Conservation (phyloP, 352 stramenopile genomes). For the Globisporangium iwayamae region DNA sequence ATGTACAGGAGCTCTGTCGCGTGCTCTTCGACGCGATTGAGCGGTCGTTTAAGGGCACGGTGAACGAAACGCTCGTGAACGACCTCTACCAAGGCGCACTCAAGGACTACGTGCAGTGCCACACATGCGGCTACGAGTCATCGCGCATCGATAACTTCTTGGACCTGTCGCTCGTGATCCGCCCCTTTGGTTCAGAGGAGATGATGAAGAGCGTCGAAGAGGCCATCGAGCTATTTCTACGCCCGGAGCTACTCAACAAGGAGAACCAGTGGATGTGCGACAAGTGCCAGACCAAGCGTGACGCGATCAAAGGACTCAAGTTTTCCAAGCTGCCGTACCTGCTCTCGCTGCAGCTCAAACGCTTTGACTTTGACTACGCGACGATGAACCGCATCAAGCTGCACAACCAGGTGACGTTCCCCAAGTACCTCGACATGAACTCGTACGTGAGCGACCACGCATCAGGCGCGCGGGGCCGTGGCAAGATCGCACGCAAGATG, state of each 20-base stretch:
- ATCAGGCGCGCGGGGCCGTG: constrained; percentile 30
- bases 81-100: constrained; percentile 80
- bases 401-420: constrained; percentile 85
- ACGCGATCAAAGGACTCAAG: constrained; percentile 90
- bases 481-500: constrained; percentile 81
- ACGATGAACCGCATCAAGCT: constrained; percentile 88
- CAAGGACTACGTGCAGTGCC: constrained; percentile 90
- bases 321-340: constrained; percentile 87
- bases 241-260: constrained; percentile 82
- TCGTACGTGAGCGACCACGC: constrained; percentile 69
- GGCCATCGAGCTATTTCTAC: constrained; percentile 85
- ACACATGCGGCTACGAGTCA: constrained; percentile 79
- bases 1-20: constrained; percentile 88
- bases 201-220: constrained; percentile 87
- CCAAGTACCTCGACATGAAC: constrained; percentile 90
- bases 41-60: constrained; percentile 80
- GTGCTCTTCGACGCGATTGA: constrained; percentile 92
- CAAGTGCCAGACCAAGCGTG: constrained; percentile 71
- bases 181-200: constrained; percentile 79
- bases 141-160: constrained; percentile 86
- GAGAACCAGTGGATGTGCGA: constrained; percentile 91
- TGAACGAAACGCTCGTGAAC: constrained; percentile 87
- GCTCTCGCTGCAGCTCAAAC: constrained; percentile 89
- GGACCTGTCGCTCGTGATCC: constrained; percentile 88
- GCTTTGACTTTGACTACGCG: constrained; percentile 90